A percentile compares a stretch with the other conserved stretches of the same genome.
These are phyloP conservation scores for Rubia balearica DNA, from an alignment of 305 asterid genomes.

Conservation along the genomic window DNA sequence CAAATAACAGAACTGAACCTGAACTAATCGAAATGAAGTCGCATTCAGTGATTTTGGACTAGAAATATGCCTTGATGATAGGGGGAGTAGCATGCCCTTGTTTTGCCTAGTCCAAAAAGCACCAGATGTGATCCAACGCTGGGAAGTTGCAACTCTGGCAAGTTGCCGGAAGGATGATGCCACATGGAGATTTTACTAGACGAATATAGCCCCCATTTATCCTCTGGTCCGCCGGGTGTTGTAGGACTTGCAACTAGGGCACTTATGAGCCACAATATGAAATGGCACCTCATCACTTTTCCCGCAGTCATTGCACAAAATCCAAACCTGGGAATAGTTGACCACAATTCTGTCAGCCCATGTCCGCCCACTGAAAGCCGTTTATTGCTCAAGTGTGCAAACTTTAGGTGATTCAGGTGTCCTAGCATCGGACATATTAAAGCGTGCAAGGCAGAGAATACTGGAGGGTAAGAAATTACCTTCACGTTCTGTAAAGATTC, in stretches of 20 bases:
- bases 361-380: background rate
- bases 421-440: background rate
- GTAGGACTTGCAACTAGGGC: conserved; percentile 63
- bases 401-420: background rate
- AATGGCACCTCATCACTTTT: conserved; percentile 48
- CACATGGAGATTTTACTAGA: background rate
- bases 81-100: no score
- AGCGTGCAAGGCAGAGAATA: background rate
- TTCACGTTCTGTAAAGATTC: conserved; percentile 41
- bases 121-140: background rate
- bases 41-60: no score
- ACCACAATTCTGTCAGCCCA: background rate
- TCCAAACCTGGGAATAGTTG: conserved; percentile 40
- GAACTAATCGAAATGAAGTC: no score
- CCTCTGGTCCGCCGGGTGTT: conserved; percentile 59
- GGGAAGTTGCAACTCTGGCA: background rate
- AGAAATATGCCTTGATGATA: no score
- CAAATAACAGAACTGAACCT: no score
- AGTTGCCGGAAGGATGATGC: background rate
- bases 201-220: conserved; percentile 6
- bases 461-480: conserved; percentile 22
- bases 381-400: background rate
- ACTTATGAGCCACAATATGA: conserved; percentile 56
- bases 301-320: conserved; percentile 76
- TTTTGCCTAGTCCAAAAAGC: no score